A percentile compares a stretch with the other conserved stretches of the same genome.
Evolutionary conservation across 805 yeast species (phyloP).

Genomic region (Candida railenensis): DNA sequence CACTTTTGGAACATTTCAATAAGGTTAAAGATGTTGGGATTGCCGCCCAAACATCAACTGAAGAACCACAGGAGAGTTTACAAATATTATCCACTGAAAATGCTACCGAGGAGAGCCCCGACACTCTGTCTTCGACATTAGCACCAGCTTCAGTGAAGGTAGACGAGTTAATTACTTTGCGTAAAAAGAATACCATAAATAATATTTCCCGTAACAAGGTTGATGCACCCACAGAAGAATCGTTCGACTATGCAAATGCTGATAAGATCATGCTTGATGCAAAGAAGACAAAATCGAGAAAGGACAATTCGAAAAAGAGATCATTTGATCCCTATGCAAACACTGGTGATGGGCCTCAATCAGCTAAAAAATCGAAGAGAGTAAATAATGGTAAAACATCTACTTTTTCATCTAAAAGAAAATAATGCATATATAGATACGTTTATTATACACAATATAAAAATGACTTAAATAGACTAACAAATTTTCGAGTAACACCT

Average conservation of each 20-base stretch:
- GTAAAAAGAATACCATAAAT: conserved; percentile 17
- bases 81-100: not conserved
- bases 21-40: not conserved
- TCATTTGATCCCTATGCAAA: conserved; percentile 61
- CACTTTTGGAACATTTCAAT: not conserved
- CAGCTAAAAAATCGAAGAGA: conserved; percentile 47
- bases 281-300: conserved; percentile 13
- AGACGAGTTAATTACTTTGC: conserved; percentile 40
- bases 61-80: not conserved
- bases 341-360: conserved; percentile 50
- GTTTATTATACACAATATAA: not conserved
- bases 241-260: conserved; percentile 45
- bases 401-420: conserved; percentile 23
- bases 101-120: conserved; percentile 5
- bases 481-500: too few species aligned
- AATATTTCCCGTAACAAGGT: conserved; percentile 8
- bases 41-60: not conserved
- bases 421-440: not conserved
- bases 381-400: conserved; percentile 35
- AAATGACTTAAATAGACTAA: too few species aligned
- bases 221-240: conserved; percentile 15
- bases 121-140: conserved; percentile 1
- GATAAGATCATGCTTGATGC: conserved; percentile 38
- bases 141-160: conserved; percentile 2
- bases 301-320: conserved; percentile 35